Conservation (phyloP, 495 filamentous ascomycete species). For the Glutinoglossum americanum region DNA sequence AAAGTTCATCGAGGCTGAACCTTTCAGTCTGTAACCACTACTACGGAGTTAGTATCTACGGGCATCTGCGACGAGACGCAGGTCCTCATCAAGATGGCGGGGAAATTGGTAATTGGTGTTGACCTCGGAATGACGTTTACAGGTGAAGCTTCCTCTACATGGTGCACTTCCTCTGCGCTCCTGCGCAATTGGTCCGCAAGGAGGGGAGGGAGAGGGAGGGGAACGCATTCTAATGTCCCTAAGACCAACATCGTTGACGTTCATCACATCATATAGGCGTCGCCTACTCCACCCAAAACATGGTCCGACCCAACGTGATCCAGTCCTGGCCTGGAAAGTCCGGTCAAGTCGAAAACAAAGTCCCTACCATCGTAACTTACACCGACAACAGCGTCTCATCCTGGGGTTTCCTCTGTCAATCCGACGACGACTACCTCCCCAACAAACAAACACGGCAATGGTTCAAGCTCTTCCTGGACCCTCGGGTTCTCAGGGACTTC, state of each 20-base stretch:
- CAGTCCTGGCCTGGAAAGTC: conserved; percentile 38
- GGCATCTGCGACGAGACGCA: no score
- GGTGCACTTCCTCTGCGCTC: no score
- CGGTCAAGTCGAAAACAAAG: conserved; percentile 35
- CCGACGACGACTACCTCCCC: conserved; percentile 16
- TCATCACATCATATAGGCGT: conserved; percentile 21
- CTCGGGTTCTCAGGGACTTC: conserved; percentile 13
- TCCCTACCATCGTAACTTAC: conserved; percentile 34
- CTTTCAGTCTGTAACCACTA: no score
- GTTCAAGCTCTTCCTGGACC: conserved; percentile 41
- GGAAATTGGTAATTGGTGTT: conserved; percentile 24
- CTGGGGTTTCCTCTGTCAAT: conserved; percentile 37
- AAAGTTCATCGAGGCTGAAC: no score
- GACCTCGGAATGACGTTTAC: conserved; percentile 44
- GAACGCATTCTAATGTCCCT: conserved; percentile 1
- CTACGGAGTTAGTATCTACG: no score
- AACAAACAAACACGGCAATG: conserved; percentile 22
- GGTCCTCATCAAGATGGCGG: neutral
- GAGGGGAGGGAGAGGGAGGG: neutral
- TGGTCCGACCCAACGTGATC: conserved; percentile 25
- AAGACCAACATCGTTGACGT: neutral
- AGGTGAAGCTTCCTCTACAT: conserved; percentile 18
- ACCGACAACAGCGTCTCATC: conserved; percentile 17
- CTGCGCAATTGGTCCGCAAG: neutral
- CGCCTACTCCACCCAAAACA: conserved; percentile 19